Evolutionary conservation across 179 eudicot genomes (phyloP).

Genomic region (Nepenthes alata): DNA sequence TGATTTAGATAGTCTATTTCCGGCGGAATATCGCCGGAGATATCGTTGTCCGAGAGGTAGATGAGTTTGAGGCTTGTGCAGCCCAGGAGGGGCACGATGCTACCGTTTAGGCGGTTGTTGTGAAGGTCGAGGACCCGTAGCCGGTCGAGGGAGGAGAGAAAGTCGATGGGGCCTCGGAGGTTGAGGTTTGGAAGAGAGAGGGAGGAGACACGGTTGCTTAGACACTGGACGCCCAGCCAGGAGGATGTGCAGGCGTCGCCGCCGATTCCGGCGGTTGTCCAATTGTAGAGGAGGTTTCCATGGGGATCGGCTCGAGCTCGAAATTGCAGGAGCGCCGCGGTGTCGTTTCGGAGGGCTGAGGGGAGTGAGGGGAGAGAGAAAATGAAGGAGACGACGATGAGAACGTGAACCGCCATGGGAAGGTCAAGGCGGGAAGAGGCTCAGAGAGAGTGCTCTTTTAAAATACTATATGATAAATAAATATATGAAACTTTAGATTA

Average conservation of each 20-base stretch:
- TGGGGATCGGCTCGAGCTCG: constrained; percentile 55
- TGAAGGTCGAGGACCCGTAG: constrained; percentile 78
- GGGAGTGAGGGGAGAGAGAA: constrained; percentile 9
- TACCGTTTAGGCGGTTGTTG: constrained; percentile 68
- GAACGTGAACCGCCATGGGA: too few species aligned
- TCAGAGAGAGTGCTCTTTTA: too few species aligned
- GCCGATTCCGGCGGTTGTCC: constrained; percentile 36
- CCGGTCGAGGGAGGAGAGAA: constrained; percentile 61
- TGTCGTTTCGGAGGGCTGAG: constrained; percentile 25
- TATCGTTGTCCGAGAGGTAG: constrained; percentile 57
- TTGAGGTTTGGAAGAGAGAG: constrained; percentile 55
- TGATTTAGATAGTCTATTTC: constrained; percentile 34
- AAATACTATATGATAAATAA: too few species aligned
- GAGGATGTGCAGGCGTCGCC: constrained; percentile 42
- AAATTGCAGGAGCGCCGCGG: constrained; percentile 48
- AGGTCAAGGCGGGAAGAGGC: too few species aligned
- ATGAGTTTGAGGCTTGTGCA: constrained; percentile 48
- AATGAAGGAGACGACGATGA: constrained; percentile 1
- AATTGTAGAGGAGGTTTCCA: constrained; percentile 56
- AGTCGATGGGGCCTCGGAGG: constrained; percentile 60
- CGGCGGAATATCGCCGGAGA: constrained; percentile 44
- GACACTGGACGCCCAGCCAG: constrained; percentile 63
- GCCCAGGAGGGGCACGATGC: constrained; percentile 29
- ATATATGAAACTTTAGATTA: too few species aligned
- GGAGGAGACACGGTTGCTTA: constrained; percentile 37